phyloP scores from a whole-genome alignment of 345 rosid species.

The Gossypium bickii region DNA sequence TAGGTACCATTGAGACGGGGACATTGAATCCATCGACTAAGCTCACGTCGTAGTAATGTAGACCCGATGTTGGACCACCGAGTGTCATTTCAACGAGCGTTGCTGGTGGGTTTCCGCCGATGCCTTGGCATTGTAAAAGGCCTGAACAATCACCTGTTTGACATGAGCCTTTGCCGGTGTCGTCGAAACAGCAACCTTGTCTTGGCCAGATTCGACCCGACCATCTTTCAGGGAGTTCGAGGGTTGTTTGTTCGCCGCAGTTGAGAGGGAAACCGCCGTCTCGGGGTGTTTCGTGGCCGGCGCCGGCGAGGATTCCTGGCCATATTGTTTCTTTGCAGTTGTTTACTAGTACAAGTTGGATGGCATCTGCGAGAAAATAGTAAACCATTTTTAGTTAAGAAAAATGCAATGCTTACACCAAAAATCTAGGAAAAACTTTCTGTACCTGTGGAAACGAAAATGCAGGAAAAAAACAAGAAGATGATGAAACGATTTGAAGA shows the following conservation, averaged over 20 bases:
- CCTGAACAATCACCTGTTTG: slow-evolving; percentile 48
- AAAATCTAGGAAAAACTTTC: background rate
- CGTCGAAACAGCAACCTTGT: slow-evolving; percentile 44
- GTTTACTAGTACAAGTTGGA: slow-evolving; percentile 34
- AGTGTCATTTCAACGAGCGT: slow-evolving; percentile 47
- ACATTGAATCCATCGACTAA: slow-evolving; percentile 50
- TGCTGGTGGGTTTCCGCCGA: slow-evolving; percentile 43
- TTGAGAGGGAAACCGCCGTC: slow-evolving; percentile 43
- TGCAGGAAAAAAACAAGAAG: slow-evolving; percentile 6
- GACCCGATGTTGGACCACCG: slow-evolving; percentile 33
- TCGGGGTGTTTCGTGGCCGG: slow-evolving; percentile 34
- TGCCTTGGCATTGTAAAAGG: slow-evolving; percentile 35
- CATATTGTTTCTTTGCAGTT: slow-evolving; percentile 44
- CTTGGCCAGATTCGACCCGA: slow-evolving; percentile 54
- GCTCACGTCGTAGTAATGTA: slow-evolving; percentile 55
- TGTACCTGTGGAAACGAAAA: slow-evolving; percentile 14
- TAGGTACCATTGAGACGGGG: slow-evolving; percentile 40
- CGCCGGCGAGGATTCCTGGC: slow-evolving; percentile 44
- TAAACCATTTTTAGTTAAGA: background rate
- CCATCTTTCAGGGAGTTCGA: slow-evolving; percentile 39
- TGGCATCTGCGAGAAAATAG: slow-evolving; percentile 16
- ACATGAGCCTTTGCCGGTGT: slow-evolving; percentile 34
- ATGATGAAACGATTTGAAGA: background rate
- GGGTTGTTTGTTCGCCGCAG: slow-evolving; percentile 28
- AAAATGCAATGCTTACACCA: background rate